Evolutionary conservation across 441 rosid species (phyloP).

Genomic region (Gossypium trilobum): DNA sequence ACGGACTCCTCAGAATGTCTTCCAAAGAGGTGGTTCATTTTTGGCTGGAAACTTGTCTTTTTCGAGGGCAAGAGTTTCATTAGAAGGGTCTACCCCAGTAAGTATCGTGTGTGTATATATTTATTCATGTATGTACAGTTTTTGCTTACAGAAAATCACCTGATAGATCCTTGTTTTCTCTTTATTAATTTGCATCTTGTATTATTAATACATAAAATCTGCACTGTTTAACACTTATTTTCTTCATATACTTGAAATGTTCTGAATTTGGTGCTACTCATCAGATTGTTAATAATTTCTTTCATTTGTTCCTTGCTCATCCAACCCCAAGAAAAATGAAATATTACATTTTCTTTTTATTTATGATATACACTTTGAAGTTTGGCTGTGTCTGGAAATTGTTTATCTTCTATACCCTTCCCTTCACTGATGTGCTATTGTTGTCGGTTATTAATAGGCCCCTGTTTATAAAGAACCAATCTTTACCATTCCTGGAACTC

Average conservation of each 20-base stretch:
- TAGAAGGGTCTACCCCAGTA: constrained; percentile 92
- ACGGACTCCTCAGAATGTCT: constrained; percentile 74
- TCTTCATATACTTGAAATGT: constrained; percentile 3
- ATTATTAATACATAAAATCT: neutral
- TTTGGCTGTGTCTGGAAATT: neutral
- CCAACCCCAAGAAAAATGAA: neutral
- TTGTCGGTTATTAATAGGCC: constrained; percentile 35
- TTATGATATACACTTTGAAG: neutral
- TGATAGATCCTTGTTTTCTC: neutral
- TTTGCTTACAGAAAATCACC: constrained; percentile 3
- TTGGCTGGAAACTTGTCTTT: constrained; percentile 96
- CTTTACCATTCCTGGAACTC: constrained; percentile 67
- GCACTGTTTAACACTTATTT: neutral
- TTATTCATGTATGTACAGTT: neutral
- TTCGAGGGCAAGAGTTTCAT: constrained; percentile 91
- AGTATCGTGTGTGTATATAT: constrained; percentile 22
- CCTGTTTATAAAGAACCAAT: constrained; percentile 81
- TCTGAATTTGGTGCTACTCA: neutral
- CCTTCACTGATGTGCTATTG: neutral
- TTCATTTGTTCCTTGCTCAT: constrained; percentile 1
- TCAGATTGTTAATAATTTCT: neutral
- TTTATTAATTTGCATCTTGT: neutral
- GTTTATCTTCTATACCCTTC: neutral
- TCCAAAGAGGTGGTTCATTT: constrained; percentile 83
- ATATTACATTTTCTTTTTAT: neutral